These are phyloP conservation scores for Lavandula angustifolia DNA, from an alignment of 257 asterid genomes.

Conservation along the genomic window DNA sequence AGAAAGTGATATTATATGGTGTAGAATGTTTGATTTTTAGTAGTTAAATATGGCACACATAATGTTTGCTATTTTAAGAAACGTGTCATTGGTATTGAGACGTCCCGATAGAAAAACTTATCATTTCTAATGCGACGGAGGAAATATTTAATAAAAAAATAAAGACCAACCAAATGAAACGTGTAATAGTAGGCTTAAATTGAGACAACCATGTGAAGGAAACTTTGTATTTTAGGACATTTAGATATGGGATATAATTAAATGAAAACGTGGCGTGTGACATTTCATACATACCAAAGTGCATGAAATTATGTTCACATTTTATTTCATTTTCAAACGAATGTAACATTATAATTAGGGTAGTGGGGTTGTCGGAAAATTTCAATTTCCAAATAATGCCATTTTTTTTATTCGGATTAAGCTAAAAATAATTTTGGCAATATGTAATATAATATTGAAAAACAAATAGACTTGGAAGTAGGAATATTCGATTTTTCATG, in stretches of 20 bases:
- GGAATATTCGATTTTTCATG: background rate
- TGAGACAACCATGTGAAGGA: slow-evolving; percentile 31
- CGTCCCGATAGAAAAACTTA: too few relatives aligned
- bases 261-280: slow-evolving; percentile 39
- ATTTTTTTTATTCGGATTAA: background rate
- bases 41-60: too few relatives aligned
- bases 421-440: too few relatives aligned
- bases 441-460: too few relatives aligned
- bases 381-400: slow-evolving; percentile 20
- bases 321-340: slow-evolving; percentile 25
- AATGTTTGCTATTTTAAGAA: too few relatives aligned
- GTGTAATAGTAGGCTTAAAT: slow-evolving; percentile 28
- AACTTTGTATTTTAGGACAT: slow-evolving; percentile 21
- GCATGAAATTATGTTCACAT: background rate
- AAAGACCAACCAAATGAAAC: slow-evolving; percentile 26
- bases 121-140: too few relatives aligned
- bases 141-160: background rate
- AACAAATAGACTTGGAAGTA: too few relatives aligned
- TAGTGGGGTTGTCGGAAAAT: slow-evolving; percentile 18
- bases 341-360: background rate
- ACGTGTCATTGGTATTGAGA: too few relatives aligned
- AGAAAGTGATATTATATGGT: too few relatives aligned
- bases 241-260: slow-evolving; percentile 27
- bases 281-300: slow-evolving; percentile 7
- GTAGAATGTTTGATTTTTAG: too few relatives aligned